Base-by-base conservation (phyloP, 2,329 filamentous ascomycete species). In the Bipolaris zeicola region DNA sequence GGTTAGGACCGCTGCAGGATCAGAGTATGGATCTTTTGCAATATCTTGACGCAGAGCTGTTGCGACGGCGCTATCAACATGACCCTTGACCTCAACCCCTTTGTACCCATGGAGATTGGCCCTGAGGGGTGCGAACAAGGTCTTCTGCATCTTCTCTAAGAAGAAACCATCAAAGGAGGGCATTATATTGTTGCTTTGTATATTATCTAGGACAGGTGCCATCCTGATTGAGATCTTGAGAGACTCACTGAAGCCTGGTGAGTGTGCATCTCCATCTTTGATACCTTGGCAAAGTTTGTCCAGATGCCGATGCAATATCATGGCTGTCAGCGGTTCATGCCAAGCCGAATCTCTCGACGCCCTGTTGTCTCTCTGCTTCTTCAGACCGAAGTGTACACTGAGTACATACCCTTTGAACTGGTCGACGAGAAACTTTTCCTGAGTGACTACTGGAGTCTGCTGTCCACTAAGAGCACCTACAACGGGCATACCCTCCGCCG, bases 301-400 rank as follows among this genome's bases (percentile, higher is more conserved):
- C 14, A 67, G 33, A 26, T 65, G 62, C 1, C 58, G 57, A 43
- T 52, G 42, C n/a, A 66, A 44, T 3, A 66, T 49, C 50, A 65
- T 59, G 13, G 54, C 20, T 1, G 36, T 46, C 13, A 57, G 51
- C 5, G 52, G 48, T 5, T 56, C 18, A 6, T 14, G 20, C 28
- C 14, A 33, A 22, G 7, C 8, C 18, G 18, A 11, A 31, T 51
- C 31, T 1, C 10, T 18, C 5, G 33, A 24, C 6, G 26, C 7
- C 14, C 18, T 36, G 11, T 13, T 28, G 11, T 22, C 22, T 6
- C 8, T n/a, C 10, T 34, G n/a, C n/a, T 5, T 33, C 36, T 42
- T 28, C 4, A 33, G 43, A 4, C n/a, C 26, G 26, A 67, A 33
- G 11, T 58, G 51, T 8, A 65, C 37, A 20, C 51, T 42, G 2